Conservation (phyloP, 108 stramenopile genomes). For the Aurantiochytrium sp. region DNA sequence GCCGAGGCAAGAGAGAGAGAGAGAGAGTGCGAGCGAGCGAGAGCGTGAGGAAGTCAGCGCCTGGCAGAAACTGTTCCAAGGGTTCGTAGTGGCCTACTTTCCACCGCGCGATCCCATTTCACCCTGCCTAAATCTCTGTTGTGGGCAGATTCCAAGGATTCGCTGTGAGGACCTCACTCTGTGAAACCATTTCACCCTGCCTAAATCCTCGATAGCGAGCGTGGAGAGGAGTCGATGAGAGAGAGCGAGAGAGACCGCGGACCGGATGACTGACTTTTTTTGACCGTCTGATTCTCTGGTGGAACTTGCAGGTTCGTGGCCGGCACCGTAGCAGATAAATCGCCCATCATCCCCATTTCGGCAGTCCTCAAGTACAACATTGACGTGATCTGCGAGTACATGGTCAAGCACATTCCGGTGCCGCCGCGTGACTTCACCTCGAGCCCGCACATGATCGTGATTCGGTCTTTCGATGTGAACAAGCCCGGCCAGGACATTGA, state of each 20-base stretch:
- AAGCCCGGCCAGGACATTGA: slow-evolving; percentile 97
- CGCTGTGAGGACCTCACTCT: neutral
- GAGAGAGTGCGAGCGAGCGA: neutral
- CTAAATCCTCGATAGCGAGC: neutral
- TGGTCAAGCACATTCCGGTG: slow-evolving; percentile 88
- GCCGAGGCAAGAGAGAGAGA: neutral
- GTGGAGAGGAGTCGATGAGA: neutral
- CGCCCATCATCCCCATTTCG: slow-evolving; percentile 94
- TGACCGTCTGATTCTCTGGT: neutral
- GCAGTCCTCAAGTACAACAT: slow-evolving; percentile 98
- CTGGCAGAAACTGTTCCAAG: neutral
- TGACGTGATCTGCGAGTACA: slow-evolving; percentile 95
- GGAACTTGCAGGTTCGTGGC: slow-evolving; percentile 20
- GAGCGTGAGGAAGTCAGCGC: too few species aligned
- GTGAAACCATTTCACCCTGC: neutral
- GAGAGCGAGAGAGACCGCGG: neutral
- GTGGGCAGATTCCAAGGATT: neutral
- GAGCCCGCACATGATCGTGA: slow-evolving; percentile 91
- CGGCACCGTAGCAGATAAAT: slow-evolving; percentile 91
- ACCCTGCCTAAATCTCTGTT: neutral
- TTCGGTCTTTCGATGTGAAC: slow-evolving; percentile 99
- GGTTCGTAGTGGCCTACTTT: neutral
- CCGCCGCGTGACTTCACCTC: slow-evolving; percentile 89
- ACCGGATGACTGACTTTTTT: neutral
- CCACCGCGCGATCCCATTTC: neutral